phyloP scores from a whole-genome alignment of 192 early-diverging fungal genomes.

The Coemansia sp. region DNA sequence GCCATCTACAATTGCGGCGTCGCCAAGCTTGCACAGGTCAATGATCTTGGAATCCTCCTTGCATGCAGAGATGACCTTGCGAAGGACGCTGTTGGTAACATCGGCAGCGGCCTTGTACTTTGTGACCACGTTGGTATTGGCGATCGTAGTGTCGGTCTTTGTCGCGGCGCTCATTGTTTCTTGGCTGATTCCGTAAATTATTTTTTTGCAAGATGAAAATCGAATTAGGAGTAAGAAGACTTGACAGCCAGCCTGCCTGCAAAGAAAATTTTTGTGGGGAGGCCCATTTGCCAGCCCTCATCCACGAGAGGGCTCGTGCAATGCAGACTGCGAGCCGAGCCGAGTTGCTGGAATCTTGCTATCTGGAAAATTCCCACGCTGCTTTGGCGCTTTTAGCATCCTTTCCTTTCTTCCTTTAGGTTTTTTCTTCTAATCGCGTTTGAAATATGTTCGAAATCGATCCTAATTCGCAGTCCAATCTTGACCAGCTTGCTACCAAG shows the following conservation, averaged over 20 bases:
- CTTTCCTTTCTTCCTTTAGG: background rate
- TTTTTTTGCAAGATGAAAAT: background rate
- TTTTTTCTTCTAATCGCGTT: background rate
- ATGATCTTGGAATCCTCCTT: slow-evolving; percentile 78
- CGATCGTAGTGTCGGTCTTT: slow-evolving; percentile 60
- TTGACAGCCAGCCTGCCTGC: background rate
- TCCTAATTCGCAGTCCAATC: slow-evolving; percentile 84
- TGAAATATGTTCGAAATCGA: slow-evolving; percentile 59
- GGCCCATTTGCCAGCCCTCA: background rate
- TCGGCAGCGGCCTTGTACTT: slow-evolving; percentile 94
- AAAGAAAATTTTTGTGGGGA: slow-evolving; percentile 8
- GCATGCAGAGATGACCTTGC: slow-evolving; percentile 41
- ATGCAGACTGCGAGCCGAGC: background rate
- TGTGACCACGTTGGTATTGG: slow-evolving; percentile 74
- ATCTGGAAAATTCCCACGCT: slow-evolving; percentile 4
- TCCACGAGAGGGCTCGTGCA: background rate
- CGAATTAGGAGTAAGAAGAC: background rate
- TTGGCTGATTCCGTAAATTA: slow-evolving; percentile 3
- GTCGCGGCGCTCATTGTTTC: slow-evolving; percentile 37
- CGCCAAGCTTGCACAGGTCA: slow-evolving; percentile 88
- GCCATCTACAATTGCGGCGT: slow-evolving; percentile 77
- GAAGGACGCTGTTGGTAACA: slow-evolving; percentile 72
- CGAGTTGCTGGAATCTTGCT: background rate
- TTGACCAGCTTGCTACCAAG: slow-evolving; percentile 67
- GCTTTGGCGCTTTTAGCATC: background rate